Percentiles rank a stretch among this genome's conserved stretches.
Conservation (phyloP, 2,329 filamentous ascomycete species). For the Phialophora verrucosa region DNA sequence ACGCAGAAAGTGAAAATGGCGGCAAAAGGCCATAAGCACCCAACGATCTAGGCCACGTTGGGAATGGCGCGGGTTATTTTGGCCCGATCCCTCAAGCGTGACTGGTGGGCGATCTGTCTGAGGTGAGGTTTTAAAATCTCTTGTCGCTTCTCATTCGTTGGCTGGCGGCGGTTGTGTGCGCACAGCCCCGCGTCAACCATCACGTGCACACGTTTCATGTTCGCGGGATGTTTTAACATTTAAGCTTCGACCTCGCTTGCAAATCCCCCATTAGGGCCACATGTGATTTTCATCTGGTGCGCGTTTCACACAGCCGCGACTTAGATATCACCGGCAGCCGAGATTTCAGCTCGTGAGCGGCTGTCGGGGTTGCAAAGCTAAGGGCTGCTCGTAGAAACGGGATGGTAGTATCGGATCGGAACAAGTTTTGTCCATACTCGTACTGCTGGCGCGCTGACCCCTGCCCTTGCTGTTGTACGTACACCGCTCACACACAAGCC, state of each 20-base stretch:
- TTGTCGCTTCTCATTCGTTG: background rate
- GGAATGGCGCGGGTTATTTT: background rate
- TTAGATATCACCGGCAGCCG: background rate
- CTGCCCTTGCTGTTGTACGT: background rate
- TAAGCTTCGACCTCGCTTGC: constrained; percentile 17
- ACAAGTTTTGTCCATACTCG: background rate
- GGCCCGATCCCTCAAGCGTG: background rate
- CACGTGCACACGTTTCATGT: constrained; percentile 14
- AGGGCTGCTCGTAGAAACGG: background rate
- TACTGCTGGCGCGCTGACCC: background rate
- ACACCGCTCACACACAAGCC: background rate
- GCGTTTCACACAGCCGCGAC: background rate
- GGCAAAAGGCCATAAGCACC: background rate
- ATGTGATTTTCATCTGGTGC: background rate
- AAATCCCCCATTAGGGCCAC: background rate
- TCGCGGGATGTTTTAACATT: constrained; percentile 5
- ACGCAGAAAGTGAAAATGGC: background rate
- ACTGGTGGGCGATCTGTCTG: background rate
- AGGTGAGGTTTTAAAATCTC: background rate
- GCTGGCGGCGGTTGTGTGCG: background rate
- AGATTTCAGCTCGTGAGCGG: constrained; percentile 4
- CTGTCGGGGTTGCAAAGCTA: background rate
- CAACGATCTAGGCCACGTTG: background rate
- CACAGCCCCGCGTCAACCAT: background rate
- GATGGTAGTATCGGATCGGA: background rate